Evolutionary conservation across 768 basidiomycete species (phyloP), one percentile per base, ranked within the genome.

Genomic region (Mycena pura): DNA sequence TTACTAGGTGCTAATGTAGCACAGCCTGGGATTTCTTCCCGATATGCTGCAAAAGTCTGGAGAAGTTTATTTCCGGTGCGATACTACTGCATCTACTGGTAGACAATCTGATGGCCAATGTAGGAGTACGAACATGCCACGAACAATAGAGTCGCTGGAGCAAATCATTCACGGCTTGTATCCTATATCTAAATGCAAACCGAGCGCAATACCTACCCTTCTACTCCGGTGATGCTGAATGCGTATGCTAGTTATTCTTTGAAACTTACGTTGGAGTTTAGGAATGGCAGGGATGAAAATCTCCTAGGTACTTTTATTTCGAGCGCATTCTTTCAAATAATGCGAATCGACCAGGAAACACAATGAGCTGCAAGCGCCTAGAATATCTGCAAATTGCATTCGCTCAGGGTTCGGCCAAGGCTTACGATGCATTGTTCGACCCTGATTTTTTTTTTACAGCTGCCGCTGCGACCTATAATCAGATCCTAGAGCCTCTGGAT

Each of bases 111-210:
- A n/a, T n/a, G n/a, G n/a, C n/a, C n/a, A n/a, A n/a, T 27, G 48
- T 48, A 87, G 88, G 45, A 89, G 85, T 15, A 94, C 92, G 2
- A 89, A 91, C 68, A 85, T 94, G 72, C 84, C 91, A 0, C 80
- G 92, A 31, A 93, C 91, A 6, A 86, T 88, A 15, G 90, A 93
- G 66, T 87, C 87, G 0, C 73, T 92, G 17, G 87, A 90, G 64
- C 86, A 93, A 63, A 78, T 93, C 32, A 77, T 90, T n/a, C 80
- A 86, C 48, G 91, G 91, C 1, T 71, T 94, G 45, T 93, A 92
- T 66, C 89, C 89, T 2, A 73, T 76, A 7, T 62, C 73, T 5
- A 84, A 84, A 68, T 86, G 83, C 63, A 73, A 72, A 8, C 65
- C 74, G 14, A 71, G 72, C n/a, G 75, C 79, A 13, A 62, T 80